Conservation (phyloP, 106 monocot species). For the Ottelia alismoides region DNA sequence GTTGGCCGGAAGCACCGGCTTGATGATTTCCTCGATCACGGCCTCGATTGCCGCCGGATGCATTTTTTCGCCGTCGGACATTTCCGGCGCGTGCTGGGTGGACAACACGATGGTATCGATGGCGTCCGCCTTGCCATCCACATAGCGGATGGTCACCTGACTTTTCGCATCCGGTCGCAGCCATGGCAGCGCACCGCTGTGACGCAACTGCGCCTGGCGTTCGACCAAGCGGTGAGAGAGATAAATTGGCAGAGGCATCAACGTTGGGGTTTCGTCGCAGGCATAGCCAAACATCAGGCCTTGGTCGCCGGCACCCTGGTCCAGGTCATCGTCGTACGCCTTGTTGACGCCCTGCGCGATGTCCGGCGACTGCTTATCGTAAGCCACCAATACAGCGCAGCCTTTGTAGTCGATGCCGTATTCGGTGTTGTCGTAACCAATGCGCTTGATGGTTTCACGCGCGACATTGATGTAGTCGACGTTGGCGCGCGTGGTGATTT, state of each 20-base stretch:
- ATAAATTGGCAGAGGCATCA: constrained; percentile 1
- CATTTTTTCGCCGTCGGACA: constrained; percentile 5
- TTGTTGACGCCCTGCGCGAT: constrained; percentile 4
- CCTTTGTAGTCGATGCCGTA: not conserved
- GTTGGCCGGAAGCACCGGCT: constrained; percentile 2
- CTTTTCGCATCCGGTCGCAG: constrained; percentile 3
- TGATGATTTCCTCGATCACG: constrained; percentile 10
- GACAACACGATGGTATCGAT: constrained; percentile 4
- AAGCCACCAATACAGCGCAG: constrained; percentile 4
- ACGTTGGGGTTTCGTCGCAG: constrained; percentile 1
- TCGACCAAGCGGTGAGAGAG: constrained; percentile 1
- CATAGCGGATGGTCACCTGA: constrained; percentile 5
- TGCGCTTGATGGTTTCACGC: not conserved
- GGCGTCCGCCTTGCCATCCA: no score
- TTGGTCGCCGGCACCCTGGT: constrained; percentile 8
- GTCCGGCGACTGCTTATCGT: constrained; percentile 2
- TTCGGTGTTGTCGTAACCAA: not conserved
- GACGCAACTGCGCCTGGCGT: not conserved
- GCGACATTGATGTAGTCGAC: constrained; percentile 5
- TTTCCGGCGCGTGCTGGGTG: constrained; percentile 3
- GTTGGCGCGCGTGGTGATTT: constrained; percentile 9
- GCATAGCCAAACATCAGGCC: no score
- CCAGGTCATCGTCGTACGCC: not conserved
- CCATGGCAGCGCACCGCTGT: constrained; percentile 4
- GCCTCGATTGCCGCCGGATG: constrained; percentile 1